Percentiles rank a stretch among this genome's conserved stretches.
Evolutionary conservation across 179 eudicot species (phyloP).

Genomic region (Drosera spatulata): DNA sequence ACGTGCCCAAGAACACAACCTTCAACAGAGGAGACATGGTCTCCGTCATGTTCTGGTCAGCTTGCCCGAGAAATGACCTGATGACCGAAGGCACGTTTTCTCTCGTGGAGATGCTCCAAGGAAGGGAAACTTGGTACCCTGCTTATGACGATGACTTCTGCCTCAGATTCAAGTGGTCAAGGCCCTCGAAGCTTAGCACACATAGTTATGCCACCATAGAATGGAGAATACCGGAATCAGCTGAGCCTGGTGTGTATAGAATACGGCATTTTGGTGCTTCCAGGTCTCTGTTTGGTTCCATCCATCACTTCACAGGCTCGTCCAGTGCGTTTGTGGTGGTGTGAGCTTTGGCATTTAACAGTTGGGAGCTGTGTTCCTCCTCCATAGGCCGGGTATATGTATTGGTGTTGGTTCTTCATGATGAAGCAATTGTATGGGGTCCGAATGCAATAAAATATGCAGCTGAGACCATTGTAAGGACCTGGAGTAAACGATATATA

Average conservation of each 20-base stretch:
- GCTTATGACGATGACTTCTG: conserved; percentile 84
- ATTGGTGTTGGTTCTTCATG: no score
- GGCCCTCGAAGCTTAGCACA: conserved; percentile 62
- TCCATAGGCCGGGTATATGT: no score
- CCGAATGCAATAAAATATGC: no score
- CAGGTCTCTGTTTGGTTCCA: conserved; percentile 54
- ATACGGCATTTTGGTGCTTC: conserved; percentile 90
- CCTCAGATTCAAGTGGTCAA: conserved; percentile 72
- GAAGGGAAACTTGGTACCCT: conserved; percentile 58
- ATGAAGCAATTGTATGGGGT: no score
- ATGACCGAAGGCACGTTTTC: conserved; percentile 94
- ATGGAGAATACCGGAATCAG: conserved; percentile 68
- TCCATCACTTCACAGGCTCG: conserved; percentile 65
- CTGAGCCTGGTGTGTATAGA: conserved; percentile 71
- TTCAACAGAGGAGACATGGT: conserved; percentile 62
- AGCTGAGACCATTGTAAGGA: no score
- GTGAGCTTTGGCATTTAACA: conserved; percentile 5
- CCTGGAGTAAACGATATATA: no score
- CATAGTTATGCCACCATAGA: conserved; percentile 68
- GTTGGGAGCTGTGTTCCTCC: no score
- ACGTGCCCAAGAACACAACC: conserved; percentile 64
- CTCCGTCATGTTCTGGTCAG: conserved; percentile 63
- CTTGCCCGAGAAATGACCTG: conserved; percentile 92
- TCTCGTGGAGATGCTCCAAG: conserved; percentile 66
- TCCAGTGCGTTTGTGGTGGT: conserved; percentile 82